phyloP scores from a whole-genome alignment of 768 basidiomycete genomes.

The Hemileccinum rubropunctum region DNA sequence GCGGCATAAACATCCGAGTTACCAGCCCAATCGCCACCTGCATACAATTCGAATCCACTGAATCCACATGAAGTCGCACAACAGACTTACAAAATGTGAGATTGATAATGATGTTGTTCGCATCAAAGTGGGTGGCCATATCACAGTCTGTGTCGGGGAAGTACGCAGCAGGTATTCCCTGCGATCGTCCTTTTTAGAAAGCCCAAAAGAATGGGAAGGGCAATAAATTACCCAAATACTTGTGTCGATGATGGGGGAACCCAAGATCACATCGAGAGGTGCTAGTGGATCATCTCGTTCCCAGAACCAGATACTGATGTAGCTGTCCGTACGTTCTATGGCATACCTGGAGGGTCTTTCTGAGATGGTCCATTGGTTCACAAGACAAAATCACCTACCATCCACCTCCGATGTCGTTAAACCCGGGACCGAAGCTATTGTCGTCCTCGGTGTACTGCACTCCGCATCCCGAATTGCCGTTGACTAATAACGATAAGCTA shows the following conservation, averaged over 20 bases:
- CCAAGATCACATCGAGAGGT: slow-evolving; percentile 33
- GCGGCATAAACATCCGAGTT: slow-evolving; percentile 21
- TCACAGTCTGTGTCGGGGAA: slow-evolving; percentile 41
- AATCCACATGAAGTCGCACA: background rate
- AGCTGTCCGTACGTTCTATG: slow-evolving; percentile 31
- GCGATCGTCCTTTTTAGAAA: background rate
- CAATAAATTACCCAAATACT: slow-evolving; percentile 19
- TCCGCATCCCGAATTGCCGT: slow-evolving; percentile 40
- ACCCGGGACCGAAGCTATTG: slow-evolving; percentile 29
- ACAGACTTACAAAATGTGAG: slow-evolving; percentile 30
- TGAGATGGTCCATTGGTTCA: background rate
- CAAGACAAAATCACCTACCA: slow-evolving; percentile 26
- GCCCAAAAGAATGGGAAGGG: background rate
- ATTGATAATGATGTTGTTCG: slow-evolving; percentile 35
- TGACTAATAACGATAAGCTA: slow-evolving; percentile 12
- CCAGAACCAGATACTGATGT: slow-evolving; percentile 44
- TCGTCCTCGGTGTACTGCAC: slow-evolving; percentile 22
- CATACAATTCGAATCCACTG: background rate
- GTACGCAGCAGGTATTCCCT: slow-evolving; percentile 35
- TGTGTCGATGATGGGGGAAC: slow-evolving; percentile 17
- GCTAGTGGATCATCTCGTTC: slow-evolving; percentile 29
- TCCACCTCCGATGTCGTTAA: slow-evolving; percentile 38
- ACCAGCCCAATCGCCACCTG: slow-evolving; percentile 33
- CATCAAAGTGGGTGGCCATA: slow-evolving; percentile 34
- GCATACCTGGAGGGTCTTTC: slow-evolving; percentile 33